Conservation (phyloP, 2,329 filamentous ascomycete genomes). For the Trichoderma guizhouense region DNA sequence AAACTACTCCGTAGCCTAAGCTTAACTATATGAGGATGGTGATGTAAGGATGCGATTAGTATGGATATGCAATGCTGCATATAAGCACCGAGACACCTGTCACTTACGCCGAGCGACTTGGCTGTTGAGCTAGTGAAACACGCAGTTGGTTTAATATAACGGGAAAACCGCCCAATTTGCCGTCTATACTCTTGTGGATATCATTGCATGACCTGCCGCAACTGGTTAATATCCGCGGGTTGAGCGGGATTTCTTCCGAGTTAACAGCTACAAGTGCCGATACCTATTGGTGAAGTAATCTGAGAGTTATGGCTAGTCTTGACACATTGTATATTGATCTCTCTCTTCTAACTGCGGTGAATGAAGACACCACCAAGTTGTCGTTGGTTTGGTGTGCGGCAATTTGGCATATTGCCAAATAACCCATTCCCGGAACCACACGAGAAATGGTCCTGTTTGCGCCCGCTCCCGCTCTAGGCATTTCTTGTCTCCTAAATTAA, state of each 20-base stretch:
- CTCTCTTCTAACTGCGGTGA: background rate
- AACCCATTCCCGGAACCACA: background rate
- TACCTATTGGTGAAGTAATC: background rate
- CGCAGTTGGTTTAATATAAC: background rate
- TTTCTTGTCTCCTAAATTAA: background rate
- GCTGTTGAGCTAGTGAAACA: background rate
- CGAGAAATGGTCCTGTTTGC: background rate
- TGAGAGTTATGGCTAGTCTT: background rate
- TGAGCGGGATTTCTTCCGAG: background rate
- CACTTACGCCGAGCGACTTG: background rate
- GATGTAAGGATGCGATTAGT: background rate
- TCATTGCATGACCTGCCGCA: background rate
- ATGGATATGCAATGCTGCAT: background rate
- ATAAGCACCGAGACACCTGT: background rate
- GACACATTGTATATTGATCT: background rate
- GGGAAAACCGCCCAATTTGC: background rate
- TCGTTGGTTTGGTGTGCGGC: background rate
- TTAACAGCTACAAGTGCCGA: background rate
- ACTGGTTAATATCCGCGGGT: background rate
- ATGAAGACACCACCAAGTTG: background rate
- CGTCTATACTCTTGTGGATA: background rate
- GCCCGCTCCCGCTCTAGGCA: background rate
- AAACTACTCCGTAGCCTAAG: background rate
- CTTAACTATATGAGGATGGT: constrained; percentile 11
- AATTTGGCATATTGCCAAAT: background rate